These are phyloP conservation scores for Fusarium caatingaense DNA, from an alignment of 2,329 filamentous ascomycete genomes.

Conservation along the genomic window DNA sequence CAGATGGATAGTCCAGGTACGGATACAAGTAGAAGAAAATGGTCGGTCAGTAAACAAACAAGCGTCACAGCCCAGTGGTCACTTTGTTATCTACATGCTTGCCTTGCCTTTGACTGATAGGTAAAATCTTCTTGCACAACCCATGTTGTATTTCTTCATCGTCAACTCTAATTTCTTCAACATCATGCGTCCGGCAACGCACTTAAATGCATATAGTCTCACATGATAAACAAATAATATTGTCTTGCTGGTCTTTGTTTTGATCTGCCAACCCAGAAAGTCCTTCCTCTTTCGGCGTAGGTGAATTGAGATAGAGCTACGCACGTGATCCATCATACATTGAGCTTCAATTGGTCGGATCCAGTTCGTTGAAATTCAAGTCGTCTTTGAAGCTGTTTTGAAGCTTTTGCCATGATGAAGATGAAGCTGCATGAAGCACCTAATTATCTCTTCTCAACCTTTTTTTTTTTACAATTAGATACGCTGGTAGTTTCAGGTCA, in stretches of 20 bases:
- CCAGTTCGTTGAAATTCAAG: neutral
- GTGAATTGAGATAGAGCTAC: neutral
- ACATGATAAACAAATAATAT: constrained; percentile 12
- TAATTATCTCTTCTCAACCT: neutral
- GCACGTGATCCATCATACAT: constrained; percentile 19
- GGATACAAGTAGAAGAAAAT: constrained; percentile 24
- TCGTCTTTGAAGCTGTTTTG: neutral
- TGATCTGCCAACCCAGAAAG: constrained; percentile 38
- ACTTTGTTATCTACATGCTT: constrained; percentile 41
- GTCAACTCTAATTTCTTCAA: constrained; percentile 24
- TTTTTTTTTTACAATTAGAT: neutral
- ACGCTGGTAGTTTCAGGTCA: neutral
- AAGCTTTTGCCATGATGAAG: neutral
- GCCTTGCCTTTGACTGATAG: neutral
- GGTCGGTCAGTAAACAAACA: constrained; percentile 48
- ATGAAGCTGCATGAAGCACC: neutral
- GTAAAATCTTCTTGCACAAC: constrained; percentile 26
- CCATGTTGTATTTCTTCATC: constrained; percentile 27
- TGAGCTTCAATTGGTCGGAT: neutral
- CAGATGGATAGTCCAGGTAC: neutral
- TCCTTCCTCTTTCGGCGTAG: constrained; percentile 45
- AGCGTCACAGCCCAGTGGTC: constrained; percentile 39
- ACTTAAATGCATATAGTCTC: constrained; percentile 11
- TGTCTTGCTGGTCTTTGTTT: constrained; percentile 20
- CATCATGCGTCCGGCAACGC: constrained; percentile 13